Evolutionary conservation across 257 asterid genomes (phyloP).

Genomic region (Rubia yunnanensis): DNA sequence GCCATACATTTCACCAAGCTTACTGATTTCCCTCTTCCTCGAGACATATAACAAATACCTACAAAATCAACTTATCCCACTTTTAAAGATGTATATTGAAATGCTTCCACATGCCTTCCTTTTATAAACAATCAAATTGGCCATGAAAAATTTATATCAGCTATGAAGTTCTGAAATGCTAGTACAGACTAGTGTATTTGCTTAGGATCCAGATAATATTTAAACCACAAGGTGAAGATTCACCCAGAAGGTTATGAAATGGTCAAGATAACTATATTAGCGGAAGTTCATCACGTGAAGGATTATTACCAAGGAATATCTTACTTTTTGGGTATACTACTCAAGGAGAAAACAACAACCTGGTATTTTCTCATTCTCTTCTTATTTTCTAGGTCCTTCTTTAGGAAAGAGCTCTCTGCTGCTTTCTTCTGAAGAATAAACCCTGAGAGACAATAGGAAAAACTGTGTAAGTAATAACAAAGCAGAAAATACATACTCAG

Average conservation of each 20-base stretch:
- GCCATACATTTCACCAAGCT: background rate
- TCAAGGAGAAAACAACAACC: constrained; percentile 30
- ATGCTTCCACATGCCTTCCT: background rate
- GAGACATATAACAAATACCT: background rate
- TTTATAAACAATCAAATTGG: background rate
- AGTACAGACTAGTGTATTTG: background rate
- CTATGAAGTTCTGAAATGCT: background rate
- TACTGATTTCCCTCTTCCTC: background rate
- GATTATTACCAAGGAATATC: constrained; percentile 1
- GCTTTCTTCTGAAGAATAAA: constrained; percentile 24
- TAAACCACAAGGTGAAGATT: background rate
- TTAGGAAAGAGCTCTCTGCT: constrained; percentile 54
- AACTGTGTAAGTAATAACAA: background rate
- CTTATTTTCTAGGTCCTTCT: constrained; percentile 51
- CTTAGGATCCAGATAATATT: background rate
- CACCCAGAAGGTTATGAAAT: background rate
- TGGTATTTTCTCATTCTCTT: constrained; percentile 59
- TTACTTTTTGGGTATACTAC: background rate
- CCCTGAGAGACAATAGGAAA: constrained; percentile 30
- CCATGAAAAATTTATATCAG: background rate
- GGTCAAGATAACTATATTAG: background rate
- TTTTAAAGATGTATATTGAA: background rate
- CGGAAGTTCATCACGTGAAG: background rate
- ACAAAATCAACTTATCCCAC: background rate
- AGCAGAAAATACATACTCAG: background rate